Percentiles rank a stretch among this genome's conserved stretches.
phyloP scores from a whole-genome alignment of 352 stramenopile species.

The Globisporangium perplexum region DNA sequence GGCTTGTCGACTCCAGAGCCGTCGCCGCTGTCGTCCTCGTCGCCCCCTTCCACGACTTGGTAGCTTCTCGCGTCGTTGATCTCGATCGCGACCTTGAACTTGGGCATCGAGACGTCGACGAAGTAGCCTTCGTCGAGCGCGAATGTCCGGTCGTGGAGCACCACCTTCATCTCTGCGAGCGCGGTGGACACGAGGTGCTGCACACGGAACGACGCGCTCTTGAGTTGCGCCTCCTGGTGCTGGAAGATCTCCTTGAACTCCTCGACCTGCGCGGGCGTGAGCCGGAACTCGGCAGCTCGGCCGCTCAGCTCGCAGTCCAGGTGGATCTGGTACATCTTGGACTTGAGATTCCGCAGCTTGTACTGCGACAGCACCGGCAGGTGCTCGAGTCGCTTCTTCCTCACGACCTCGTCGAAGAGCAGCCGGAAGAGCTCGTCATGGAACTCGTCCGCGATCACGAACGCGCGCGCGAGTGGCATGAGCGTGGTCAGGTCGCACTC shows the following conservation, averaged over 20 bases:
- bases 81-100: constrained; percentile 59
- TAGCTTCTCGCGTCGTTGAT: constrained; percentile 55
- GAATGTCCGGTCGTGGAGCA: constrained; percentile 23
- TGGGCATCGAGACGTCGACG: constrained; percentile 42
- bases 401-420: constrained; percentile 44
- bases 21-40: constrained; percentile 9
- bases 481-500: constrained; percentile 20
- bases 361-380: constrained; percentile 21
- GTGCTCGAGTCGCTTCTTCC: constrained; percentile 28
- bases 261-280: constrained; percentile 19
- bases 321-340: constrained; percentile 63
- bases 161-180: constrained; percentile 44
- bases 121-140: constrained; percentile 38
- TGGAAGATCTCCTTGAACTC: constrained; percentile 44
- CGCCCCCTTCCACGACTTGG: constrained; percentile 28
- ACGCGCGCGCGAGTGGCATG: constrained; percentile 41
- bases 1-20: constrained; percentile 24
- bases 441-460: constrained; percentile 48
- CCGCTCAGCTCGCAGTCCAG: constrained; percentile 41
- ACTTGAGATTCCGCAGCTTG: constrained; percentile 31
- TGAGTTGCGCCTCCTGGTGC: constrained; percentile 38
- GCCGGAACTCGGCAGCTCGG: constrained; percentile 26
- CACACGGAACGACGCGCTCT: constrained; percentile 51
- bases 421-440: constrained; percentile 39
- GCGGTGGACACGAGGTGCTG: constrained; percentile 52